Evolutionary conservation across 306 rosid species (phyloP), one percentile per base, ranked within the genome.

Genomic region (Vigna angularis): DNA sequence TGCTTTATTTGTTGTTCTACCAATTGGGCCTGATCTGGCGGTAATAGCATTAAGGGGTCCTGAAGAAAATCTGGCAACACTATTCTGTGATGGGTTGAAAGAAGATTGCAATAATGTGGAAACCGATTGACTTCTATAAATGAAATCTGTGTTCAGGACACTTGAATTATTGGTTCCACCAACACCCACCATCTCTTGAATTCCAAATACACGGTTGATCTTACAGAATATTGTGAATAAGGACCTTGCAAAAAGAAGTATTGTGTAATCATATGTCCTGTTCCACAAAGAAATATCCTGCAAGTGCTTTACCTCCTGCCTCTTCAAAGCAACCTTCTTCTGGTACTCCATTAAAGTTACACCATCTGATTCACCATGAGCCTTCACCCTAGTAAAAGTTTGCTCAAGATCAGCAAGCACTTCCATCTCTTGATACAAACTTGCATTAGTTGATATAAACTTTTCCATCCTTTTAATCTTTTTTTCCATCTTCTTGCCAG

Each of bases 401-500:
- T 90, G 98, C 78, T 94, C 97, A 66, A 94, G 93, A 80, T 94
- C 98, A 26, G 87, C 61, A 79, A 90, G 92, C 66, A 88, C 85
- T 83, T 94, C 97, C 92, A 88, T 86, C 87, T 94, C 98, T 83
- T 85, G 93, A 90, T 91, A 90, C 89, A 94, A 83, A 77, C 86
- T 89, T 53, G 97, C 89, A 82, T 94, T 94, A 52, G 82, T 78
- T 45, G 93, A 62, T 76, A 94, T 84, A 69, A 91, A 90, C 59
- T 70, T 90, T 70, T 91, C 96, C 96, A 94, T 91, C 88, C 87
- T 93, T 85, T 91, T 96, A 64, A 90, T 87, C 85, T 91, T 93
- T 73, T 73, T 91, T 55, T 90, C 97, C 99, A 96, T 96, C 83
- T 90, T 93, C 88, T 86, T 96, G 81, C 78, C 81, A 17, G 86